These are phyloP conservation scores for Septoria petroselini DNA, from an alignment of 2,329 filamentous ascomycete species.

Conservation along the genomic window DNA sequence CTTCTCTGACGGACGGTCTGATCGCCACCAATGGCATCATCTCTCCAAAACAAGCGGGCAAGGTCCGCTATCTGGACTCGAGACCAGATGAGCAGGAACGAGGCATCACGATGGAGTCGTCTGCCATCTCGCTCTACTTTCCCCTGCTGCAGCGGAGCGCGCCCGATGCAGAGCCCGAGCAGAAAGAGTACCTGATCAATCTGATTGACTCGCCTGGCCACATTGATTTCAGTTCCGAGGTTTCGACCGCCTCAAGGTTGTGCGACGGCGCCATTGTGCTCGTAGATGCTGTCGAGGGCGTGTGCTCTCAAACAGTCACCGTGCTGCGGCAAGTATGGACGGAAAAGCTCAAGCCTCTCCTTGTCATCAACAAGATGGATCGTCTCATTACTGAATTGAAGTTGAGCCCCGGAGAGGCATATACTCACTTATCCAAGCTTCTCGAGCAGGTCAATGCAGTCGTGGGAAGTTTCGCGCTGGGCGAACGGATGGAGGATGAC, in stretches of 20 bases:
- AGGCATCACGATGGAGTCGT: conserved; percentile 99
- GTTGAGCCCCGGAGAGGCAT: conserved; percentile 87
- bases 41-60: conserved; percentile 92
- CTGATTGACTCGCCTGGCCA: conserved; percentile 97
- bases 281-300: conserved; percentile 94
- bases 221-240: conserved; percentile 98
- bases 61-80: conserved; percentile 96
- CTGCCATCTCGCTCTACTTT: conserved; percentile 93
- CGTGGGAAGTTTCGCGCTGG: conserved; percentile 94
- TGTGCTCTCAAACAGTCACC: conserved; percentile 97
- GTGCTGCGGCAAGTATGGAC: conserved; percentile 93
- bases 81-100: conserved; percentile 91
- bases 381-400: conserved; percentile 89
- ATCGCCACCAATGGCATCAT: conserved; percentile 99
- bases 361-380: conserved; percentile 99
- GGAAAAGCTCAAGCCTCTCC: conserved; percentile 87
- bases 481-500: conserved; percentile 97
- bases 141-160: conserved; percentile 76
- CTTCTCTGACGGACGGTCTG: conserved; percentile 89
- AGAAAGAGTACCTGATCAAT: conserved; percentile 93
- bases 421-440: conserved; percentile 81
- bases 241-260: conserved; percentile 88
- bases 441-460: conserved; percentile 97
- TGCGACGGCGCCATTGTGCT: conserved; percentile 93
- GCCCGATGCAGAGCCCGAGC: conserved; percentile 52